phyloP scores from a whole-genome alignment of 768 basidiomycete genomes.

The Cyclocybe cylindracea region DNA sequence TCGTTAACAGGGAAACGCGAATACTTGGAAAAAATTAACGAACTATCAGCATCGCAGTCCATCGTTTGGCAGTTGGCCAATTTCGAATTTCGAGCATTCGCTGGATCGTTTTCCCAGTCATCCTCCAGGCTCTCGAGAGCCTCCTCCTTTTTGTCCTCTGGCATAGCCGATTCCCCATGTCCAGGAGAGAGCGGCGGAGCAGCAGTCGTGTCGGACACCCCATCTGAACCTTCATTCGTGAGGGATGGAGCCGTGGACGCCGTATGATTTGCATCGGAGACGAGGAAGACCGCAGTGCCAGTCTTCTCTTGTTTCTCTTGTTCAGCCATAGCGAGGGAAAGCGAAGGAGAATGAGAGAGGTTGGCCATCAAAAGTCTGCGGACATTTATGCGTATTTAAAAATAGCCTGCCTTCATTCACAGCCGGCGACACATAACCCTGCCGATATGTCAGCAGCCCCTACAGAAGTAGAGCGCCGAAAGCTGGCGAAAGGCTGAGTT shows the following conservation, averaged over 20 bases:
- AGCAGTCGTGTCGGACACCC: conserved; percentile 1
- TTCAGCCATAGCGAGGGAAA: too few species aligned
- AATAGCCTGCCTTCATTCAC: too few species aligned
- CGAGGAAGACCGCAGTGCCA: too few species aligned
- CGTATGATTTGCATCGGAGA: background rate
- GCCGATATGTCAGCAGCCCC: too few species aligned
- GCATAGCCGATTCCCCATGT: conserved; percentile 39
- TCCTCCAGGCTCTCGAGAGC: conserved; percentile 37
- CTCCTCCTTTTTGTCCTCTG: conserved; percentile 37
- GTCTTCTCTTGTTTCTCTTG: too few species aligned
- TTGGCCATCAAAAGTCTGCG: too few species aligned
- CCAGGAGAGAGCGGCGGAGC: conserved; percentile 7
- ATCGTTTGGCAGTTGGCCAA: conserved; percentile 56
- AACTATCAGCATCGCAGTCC: conserved; percentile 54
- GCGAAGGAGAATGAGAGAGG: too few species aligned
- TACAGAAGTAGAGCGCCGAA: too few species aligned
- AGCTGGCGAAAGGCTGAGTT: too few species aligned
- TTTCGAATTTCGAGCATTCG: conserved; percentile 73
- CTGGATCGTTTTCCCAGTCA: conserved; percentile 56
- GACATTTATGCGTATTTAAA: too few species aligned
- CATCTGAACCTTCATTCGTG: conserved; percentile 11
- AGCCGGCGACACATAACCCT: too few species aligned
- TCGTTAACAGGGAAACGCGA: background rate
- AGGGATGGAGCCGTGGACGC: background rate
- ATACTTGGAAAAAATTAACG: conserved; percentile 8